Evolutionary conservation across 176 grass and related monocot species (phyloP).

Genomic region (Areca catechu): DNA sequence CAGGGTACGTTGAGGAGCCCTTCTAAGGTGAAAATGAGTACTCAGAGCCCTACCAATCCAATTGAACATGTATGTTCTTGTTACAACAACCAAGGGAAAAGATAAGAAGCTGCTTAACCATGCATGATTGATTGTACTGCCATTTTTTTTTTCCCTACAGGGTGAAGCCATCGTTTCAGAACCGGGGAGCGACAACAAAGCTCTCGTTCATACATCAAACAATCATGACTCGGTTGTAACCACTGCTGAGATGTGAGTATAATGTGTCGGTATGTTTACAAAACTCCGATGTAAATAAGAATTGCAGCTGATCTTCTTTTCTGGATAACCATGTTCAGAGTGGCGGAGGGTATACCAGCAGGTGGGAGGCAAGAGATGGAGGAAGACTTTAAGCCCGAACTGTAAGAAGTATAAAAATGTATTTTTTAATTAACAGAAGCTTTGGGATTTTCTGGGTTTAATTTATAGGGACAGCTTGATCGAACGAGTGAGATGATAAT

Average conservation of each 20-base stretch:
- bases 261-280: background rate
- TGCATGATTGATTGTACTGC: too few relatives aligned
- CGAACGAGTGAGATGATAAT: too few relatives aligned
- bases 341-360: background rate
- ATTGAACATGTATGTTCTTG: slow-evolving; percentile 32
- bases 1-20: slow-evolving; percentile 73
- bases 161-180: slow-evolving; percentile 5
- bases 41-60: slow-evolving; percentile 27
- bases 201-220: slow-evolving; percentile 3
- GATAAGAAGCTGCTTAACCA: too few relatives aligned
- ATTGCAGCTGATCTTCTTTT: background rate
- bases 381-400: background rate
- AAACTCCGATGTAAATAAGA: too few relatives aligned
- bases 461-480: too few relatives aligned
- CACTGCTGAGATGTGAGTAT: slow-evolving; percentile 23
- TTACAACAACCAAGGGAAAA: too few relatives aligned
- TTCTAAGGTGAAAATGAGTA: slow-evolving; percentile 37
- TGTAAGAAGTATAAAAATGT: background rate
- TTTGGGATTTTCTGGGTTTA: too few relatives aligned
- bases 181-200: slow-evolving; percentile 21
- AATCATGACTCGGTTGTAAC: slow-evolving; percentile 17
- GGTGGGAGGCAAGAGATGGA: slow-evolving; percentile 6
- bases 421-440: too few relatives aligned
- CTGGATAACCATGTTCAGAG: background rate
- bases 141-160: slow-evolving; percentile 12